Percentiles rank a stretch among this genome's conserved stretches.
phyloP scores from a whole-genome alignment of 2,329 filamentous ascomycete species.

The Trichoderma guizhouense region DNA sequence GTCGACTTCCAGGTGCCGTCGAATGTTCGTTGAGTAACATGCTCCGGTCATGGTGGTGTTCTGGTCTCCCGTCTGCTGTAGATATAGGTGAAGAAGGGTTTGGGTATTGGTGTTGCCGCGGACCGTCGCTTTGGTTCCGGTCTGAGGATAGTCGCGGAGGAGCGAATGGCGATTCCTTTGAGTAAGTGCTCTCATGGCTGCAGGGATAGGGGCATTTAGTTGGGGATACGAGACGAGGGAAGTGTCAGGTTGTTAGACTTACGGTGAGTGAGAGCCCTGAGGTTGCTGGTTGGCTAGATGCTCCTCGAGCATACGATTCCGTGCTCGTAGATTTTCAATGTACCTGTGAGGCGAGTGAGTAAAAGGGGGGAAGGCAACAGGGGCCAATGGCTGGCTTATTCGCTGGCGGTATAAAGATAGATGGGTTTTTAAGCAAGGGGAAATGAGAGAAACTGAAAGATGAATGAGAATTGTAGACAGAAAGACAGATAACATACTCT shows the following conservation, averaged over 20 bases:
- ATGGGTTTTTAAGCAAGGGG: neutral
- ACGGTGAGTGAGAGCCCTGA: slow-evolving; percentile 6
- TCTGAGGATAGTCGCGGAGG: neutral
- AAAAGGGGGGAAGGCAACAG: neutral
- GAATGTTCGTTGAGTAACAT: neutral
- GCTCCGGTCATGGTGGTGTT: neutral
- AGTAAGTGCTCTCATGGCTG: neutral
- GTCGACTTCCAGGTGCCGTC: neutral
- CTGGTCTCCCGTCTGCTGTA: neutral
- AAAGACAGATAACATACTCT: neutral
- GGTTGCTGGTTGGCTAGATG: neutral
- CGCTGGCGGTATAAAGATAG: neutral
- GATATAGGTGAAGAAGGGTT: neutral
- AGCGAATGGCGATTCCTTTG: neutral
- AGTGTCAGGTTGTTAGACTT: neutral
- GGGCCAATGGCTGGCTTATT: neutral
- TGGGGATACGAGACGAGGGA: neutral
- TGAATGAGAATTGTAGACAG: neutral
- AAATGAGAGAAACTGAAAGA: neutral
- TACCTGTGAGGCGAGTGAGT: neutral
- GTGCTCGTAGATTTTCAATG: slow-evolving; percentile 13
- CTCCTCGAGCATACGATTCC: slow-evolving; percentile 13
- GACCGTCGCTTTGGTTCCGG: neutral
- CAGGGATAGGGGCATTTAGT: neutral
- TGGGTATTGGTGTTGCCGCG: neutral